Conservation (phyloP, 2,329 filamentous ascomycete species). For the Exutisphaerella laricina region DNA sequence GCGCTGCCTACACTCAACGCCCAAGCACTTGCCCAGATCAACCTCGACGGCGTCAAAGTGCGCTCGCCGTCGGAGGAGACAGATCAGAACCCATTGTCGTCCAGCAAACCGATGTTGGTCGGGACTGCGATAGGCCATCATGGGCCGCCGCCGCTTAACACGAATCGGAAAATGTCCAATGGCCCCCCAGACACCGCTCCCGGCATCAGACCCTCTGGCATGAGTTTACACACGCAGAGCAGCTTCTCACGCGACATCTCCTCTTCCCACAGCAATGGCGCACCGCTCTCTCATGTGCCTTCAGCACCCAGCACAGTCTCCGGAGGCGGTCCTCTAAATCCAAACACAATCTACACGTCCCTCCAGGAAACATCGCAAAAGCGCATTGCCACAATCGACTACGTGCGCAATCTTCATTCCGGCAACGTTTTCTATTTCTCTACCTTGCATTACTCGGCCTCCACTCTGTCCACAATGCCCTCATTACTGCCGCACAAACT, state of each 20-base stretch:
- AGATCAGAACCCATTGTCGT: slow-evolving; percentile 1
- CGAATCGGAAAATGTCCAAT: slow-evolving; percentile 14
- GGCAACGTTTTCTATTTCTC: slow-evolving; percentile 98
- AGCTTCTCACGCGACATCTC: slow-evolving; percentile 24
- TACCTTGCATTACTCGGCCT: slow-evolving; percentile 82
- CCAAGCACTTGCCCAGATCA: slow-evolving; percentile 5
- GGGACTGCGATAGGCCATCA: slow-evolving; percentile 9
- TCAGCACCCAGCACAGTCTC: slow-evolving; percentile 7
- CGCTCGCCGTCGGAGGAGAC: not conserved
- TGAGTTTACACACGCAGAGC: slow-evolving; percentile 18
- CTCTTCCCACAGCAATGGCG: slow-evolving; percentile 21
- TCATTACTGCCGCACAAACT: slow-evolving; percentile 82
- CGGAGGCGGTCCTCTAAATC: slow-evolving; percentile 25
- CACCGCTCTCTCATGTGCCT: slow-evolving; percentile 18
- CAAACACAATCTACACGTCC: slow-evolving; percentile 55
- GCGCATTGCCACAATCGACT: slow-evolving; percentile 88
- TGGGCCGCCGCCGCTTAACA: slow-evolving; percentile 8
- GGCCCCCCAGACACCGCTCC: slow-evolving; percentile 7
- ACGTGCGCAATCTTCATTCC: slow-evolving; percentile 87
- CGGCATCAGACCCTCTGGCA: slow-evolving; percentile 8
- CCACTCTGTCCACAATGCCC: slow-evolving; percentile 73
- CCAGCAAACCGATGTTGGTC: slow-evolving; percentile 15
- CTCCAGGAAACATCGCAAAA: slow-evolving; percentile 85
- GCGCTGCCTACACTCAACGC: slow-evolving; percentile 16
- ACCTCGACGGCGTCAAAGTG: slow-evolving; percentile 11